Evolutionary conservation across 2,329 filamentous ascomycete genomes (phyloP).

Genomic region (Aulographum hederae): DNA sequence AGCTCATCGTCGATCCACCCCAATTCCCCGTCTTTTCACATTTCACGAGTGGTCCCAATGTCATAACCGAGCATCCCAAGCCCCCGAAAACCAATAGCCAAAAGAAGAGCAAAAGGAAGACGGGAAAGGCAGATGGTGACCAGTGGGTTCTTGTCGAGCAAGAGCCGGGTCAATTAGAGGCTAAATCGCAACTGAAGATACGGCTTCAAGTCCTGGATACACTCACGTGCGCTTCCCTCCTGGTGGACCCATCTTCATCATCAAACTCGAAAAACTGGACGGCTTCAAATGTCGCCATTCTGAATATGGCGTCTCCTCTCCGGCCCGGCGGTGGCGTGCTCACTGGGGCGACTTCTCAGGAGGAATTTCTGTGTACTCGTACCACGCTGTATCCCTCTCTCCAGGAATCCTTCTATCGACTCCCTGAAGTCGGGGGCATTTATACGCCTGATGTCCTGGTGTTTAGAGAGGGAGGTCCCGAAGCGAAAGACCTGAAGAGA

Average conservation of each 20-base stretch:
- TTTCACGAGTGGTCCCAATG: too few species aligned
- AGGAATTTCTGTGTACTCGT: conserved; percentile 42
- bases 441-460: conserved; percentile 42
- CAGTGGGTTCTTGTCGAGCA: neutral
- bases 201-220: conserved; percentile 32
- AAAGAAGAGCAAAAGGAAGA: conserved; percentile 3
- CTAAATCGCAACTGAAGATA: conserved; percentile 17
- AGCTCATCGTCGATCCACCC: conserved; percentile 27
- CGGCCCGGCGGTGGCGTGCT: conserved; percentile 43
- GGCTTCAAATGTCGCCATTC: conserved; percentile 28
- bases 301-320: conserved; percentile 47
- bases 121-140: neutral
- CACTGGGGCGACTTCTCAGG: conserved; percentile 39
- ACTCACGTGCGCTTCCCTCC: conserved; percentile 30
- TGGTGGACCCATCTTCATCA: conserved; percentile 9
- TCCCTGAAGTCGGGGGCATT: conserved; percentile 38
- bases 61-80: too few species aligned
- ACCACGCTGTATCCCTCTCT: conserved; percentile 42
- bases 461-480: conserved; percentile 26
- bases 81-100: conserved; percentile 5
- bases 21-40: too few species aligned
- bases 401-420: conserved; percentile 37
- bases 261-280: conserved; percentile 9
- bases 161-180: too few species aligned
- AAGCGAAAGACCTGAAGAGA: conserved; percentile 22